Evolutionary conservation across 148 eudicot genomes (phyloP), one percentile per base, ranked within the genome.

Genomic region (Salicornia ramosissima): DNA sequence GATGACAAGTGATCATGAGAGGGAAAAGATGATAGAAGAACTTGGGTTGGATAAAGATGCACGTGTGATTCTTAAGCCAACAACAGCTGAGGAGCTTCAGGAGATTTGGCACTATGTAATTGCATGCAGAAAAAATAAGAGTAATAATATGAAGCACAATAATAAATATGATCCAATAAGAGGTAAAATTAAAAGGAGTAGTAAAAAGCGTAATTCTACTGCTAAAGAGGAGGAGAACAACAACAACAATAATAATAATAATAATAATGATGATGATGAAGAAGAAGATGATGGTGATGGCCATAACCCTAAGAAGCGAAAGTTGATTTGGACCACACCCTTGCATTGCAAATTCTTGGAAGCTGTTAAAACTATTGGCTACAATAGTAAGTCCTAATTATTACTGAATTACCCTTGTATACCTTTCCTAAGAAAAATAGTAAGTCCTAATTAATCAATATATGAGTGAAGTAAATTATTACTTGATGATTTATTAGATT

Each of bases 301-400:
- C 5, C 51, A 14, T 5, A 74, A 45, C 8, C 9, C 55, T 47
- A 75, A 63, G 4, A 76, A 36, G 36, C 46, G 58, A 1, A 76
- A 65, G 51, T 5, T 76, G n/a, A 4, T 71, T 2, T 76, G 79
- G 79, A 71, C 79, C 0, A 9, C 71, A 13, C 13, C 45, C 1
- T 33, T 77, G 0, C 80, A 77, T 34, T 59, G 66, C 14, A 77
- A 22, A 31, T 77, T 71, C 30, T 22, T 77, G 55, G 68, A 77
- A 36, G 75, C 79, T 2, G 13, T 77, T 1, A 28, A 43, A 29
- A 25, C 9, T 10, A 49, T 77, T 19, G 80, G 80, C n/a, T 11
- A 14, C 1, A 22, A 26, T 3, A 65, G 80, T 77, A 66, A 65
- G 75, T 71, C 24, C 0, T 25, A 12, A 33, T 25, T 21, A 13